These are phyloP conservation scores for Solanum bulbocastanum DNA, from an alignment of 257 asterid species.

Conservation along the genomic window DNA sequence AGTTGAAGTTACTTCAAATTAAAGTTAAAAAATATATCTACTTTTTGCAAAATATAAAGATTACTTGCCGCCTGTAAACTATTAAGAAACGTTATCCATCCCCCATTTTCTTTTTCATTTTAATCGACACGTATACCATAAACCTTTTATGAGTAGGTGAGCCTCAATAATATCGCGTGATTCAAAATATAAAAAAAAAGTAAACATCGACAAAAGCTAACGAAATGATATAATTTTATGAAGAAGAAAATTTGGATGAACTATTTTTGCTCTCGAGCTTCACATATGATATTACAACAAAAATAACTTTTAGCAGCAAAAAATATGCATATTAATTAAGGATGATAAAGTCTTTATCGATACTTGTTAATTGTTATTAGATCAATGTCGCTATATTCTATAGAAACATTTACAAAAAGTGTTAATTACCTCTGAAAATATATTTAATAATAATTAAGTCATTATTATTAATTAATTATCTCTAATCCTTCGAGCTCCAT, in stretches of 20 bases:
- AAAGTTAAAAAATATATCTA: neutral
- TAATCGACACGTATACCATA: neutral
- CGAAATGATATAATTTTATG: neutral
- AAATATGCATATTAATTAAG: no score
- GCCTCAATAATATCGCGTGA: accelerated
- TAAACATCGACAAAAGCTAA: neutral
- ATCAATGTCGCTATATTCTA: no score
- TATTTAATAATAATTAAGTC: no score
- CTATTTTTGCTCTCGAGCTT: neutral
- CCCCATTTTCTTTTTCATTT: neutral
- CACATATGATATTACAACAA: no score
- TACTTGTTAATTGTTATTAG: no score
- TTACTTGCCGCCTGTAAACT: neutral
- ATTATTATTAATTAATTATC: no score
- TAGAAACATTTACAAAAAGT: no score
- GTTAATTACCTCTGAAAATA: no score
- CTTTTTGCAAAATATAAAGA: neutral
- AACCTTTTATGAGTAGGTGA: neutral
- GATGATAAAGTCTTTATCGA: accelerated
- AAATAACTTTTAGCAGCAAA: no score
- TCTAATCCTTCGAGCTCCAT: neutral
- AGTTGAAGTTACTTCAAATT: neutral
- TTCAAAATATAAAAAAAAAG: neutral
- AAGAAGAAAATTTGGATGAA: neutral
- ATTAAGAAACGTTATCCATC: neutral